Base-by-base conservation (phyloP, 140 eudicot genomes). In the Stevia rebaudiana region DNA sequence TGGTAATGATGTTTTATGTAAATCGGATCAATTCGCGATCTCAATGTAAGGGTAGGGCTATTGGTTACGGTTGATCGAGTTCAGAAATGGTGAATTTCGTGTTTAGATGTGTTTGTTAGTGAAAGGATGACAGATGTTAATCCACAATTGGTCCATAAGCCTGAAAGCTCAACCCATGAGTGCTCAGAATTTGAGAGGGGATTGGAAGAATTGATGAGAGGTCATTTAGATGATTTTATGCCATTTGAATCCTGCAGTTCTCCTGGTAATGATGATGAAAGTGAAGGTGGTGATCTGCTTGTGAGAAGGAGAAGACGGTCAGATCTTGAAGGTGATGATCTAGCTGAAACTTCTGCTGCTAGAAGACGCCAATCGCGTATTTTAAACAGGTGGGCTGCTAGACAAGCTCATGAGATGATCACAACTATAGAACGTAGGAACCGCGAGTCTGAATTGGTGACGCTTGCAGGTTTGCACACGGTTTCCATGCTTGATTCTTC, bases 401-500 rank as follows among this genome's bases (percentile, higher is more conserved):
- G 95, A 16, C 95, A 83, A 67, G 97, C 97, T 0, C 85, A 86
- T 44, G 95, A 86, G 68, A 90, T 90, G 97, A 86, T 90, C 65
- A 89, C 95, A 3, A 89, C 95, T 0, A 83, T 89, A 3, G 97
- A 89, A 75, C 83, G 97, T 71, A 81, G 97, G 75, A 90, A 86
- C 42, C 80, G 87, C 3, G 95, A 90, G 67, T 78, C 89, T 1
- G 97, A 89, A 74, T 54, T 89, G 87, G 86, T 89, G 95, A 92
- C 97, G 0, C 84, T 89, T 49, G 94, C 97, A 0, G 97, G 97
- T 41, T 73, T 89, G 72, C 97, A 89, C 50, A 82, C 97, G 4
- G 97, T 90, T 44, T 90, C 97, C 8, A 90, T 69, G 87, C 83
- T 86, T 22, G 97, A 86, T 78, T 90, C 92, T 9, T 90, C 97